phyloP scores from a whole-genome alignment of 305 asterid species.

The Fraxinus albicans region DNA sequence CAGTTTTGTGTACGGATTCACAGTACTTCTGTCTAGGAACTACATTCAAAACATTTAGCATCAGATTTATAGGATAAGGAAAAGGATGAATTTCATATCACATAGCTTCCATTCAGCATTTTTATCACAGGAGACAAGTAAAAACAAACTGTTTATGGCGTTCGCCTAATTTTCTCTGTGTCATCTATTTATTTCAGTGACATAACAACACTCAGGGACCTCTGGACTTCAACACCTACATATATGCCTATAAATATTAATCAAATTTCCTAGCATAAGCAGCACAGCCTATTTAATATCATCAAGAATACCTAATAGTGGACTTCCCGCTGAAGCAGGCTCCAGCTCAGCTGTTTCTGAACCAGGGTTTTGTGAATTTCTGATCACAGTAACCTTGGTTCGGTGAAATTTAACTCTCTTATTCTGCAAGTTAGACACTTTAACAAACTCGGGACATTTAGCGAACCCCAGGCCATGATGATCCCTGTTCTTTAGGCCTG shows the following conservation, averaged over 20 bases:
- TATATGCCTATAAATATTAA: not conserved
- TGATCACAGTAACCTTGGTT: slow-evolving; percentile 62
- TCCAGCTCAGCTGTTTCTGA: slow-evolving; percentile 83
- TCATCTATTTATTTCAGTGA: not conserved
- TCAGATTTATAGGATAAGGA: slow-evolving; percentile 21
- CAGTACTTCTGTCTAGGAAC: slow-evolving; percentile 97
- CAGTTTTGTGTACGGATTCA: slow-evolving; percentile 82
- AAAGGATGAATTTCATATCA: not conserved
- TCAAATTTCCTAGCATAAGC: slow-evolving; percentile 1
- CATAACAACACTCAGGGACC: not conserved
- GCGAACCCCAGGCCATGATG: slow-evolving; percentile 60
- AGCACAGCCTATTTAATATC: not conserved
- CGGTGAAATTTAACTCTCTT: slow-evolving; percentile 71
- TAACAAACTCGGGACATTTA: slow-evolving; percentile 61
- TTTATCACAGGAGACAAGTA: not conserved
- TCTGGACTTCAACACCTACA: not conserved
- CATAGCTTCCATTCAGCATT: not conserved
- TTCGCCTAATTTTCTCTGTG: not conserved
- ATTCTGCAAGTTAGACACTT: slow-evolving; percentile 54
- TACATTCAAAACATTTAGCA: slow-evolving; percentile 34
- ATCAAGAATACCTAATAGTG: slow-evolving; percentile 64
- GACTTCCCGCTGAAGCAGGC: slow-evolving; percentile 96
- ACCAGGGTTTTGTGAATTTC: slow-evolving; percentile 62
- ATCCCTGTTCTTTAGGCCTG: slow-evolving; percentile 64
- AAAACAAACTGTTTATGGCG: not conserved